These are phyloP conservation scores for Chalciporus pseudorubinellus DNA, from an alignment of 768 basidiomycete species.

Conservation along the genomic window DNA sequence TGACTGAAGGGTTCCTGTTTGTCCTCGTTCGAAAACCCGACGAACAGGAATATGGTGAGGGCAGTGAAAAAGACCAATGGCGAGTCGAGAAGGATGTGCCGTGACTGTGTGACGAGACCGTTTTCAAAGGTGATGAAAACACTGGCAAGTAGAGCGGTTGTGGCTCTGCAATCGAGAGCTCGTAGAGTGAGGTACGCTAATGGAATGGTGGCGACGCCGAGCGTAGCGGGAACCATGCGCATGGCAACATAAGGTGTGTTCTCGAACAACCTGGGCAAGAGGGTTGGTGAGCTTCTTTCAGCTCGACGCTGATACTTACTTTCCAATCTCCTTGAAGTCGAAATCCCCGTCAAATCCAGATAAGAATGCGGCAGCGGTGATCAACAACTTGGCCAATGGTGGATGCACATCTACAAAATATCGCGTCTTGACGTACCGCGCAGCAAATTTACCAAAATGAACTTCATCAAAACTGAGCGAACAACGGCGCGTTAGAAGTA, in stretches of 20 bases:
- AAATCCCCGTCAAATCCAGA: conserved; percentile 91
- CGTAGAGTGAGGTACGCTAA: conserved; percentile 92
- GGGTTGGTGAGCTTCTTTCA: not conserved
- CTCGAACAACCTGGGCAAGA: conserved; percentile 62
- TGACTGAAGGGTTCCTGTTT: conserved; percentile 78
- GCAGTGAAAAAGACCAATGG: conserved; percentile 99
- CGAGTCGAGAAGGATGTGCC: conserved; percentile 95
- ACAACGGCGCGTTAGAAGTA: conserved; percentile 1
- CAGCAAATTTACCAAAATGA: conserved; percentile 96
- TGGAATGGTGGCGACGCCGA: conserved; percentile 89
- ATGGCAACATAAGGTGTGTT: conserved; percentile 94
- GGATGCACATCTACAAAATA: conserved; percentile 97
- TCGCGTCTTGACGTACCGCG: conserved; percentile 87
- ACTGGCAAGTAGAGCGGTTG: conserved; percentile 87
- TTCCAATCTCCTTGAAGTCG: conserved; percentile 97
- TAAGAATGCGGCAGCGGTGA: conserved; percentile 85
- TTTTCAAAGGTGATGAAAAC: conserved; percentile 97
- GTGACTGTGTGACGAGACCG: conserved; percentile 90
- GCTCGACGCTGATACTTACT: conserved; percentile 49
- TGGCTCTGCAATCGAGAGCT: conserved; percentile 86
- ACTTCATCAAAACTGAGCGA: conserved; percentile 88
- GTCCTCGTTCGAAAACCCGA: conserved; percentile 90
- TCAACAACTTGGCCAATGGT: conserved; percentile 91
- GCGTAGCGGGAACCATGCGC: conserved; percentile 89
- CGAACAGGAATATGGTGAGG: conserved; percentile 82